phyloP scores from a whole-genome alignment of 2,329 filamentous ascomycete genomes.

The Calonectria honghensis region DNA sequence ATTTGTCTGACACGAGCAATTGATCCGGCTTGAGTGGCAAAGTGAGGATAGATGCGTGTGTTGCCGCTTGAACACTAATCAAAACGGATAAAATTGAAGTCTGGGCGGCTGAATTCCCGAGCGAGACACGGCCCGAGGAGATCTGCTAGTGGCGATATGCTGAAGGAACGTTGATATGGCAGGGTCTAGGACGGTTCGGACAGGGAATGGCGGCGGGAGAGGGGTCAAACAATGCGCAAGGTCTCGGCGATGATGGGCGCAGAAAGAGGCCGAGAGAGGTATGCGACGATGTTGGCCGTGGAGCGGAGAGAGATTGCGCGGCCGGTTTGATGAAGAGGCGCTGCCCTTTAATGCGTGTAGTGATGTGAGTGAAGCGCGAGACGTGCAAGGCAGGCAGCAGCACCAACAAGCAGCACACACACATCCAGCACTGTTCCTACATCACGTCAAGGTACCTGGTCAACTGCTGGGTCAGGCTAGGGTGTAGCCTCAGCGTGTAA shows the following conservation, averaged over 20 bases:
- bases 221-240: slow-evolving; percentile 29
- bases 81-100: slow-evolving; percentile 8
- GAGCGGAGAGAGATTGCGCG: slow-evolving; percentile 29
- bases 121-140: slow-evolving; percentile 49
- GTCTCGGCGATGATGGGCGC: slow-evolving; percentile 23
- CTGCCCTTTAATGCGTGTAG: slow-evolving; percentile 41
- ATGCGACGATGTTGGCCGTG: slow-evolving; percentile 23
- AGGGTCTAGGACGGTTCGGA: slow-evolving; percentile 32
- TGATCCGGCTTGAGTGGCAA: slow-evolving; percentile 40
- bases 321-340: slow-evolving; percentile 39
- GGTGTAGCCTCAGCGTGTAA: slow-evolving; percentile 30
- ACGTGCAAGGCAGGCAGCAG: slow-evolving; percentile 28
- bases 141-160: slow-evolving; percentile 38
- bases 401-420: slow-evolving; percentile 22
- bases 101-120: slow-evolving; percentile 27
- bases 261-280: slow-evolving; percentile 14
- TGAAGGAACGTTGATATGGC: slow-evolving; percentile 47
- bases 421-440: slow-evolving; percentile 1
- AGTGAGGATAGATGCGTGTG: slow-evolving; percentile 45
- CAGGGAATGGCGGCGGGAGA: slow-evolving; percentile 16
- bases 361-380: slow-evolving; percentile 15
- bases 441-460: slow-evolving; percentile 21
- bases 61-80: slow-evolving; percentile 37
- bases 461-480: slow-evolving; percentile 16
- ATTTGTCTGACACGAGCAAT: slow-evolving; percentile 33